Evolutionary conservation across 768 basidiomycete genomes (phyloP), one percentile per base, ranked within the genome.

Genomic region (Pleurotus sapidus): DNA sequence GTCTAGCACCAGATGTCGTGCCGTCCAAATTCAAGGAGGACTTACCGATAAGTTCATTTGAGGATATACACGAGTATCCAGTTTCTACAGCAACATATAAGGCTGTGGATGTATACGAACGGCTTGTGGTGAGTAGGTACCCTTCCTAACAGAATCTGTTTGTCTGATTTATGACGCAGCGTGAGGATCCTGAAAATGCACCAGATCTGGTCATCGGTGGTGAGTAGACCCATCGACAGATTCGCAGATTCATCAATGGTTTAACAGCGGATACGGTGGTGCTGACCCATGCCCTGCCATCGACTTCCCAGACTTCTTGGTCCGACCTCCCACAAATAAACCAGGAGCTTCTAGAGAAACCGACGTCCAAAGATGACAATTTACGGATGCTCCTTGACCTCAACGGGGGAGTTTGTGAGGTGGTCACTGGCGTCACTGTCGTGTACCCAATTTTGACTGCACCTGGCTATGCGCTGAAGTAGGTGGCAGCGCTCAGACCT

Each of bases 311-410:
- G 53, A 70, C 70, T 1, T 79, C 84, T 7, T 84, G 82, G 50
- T 80, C 83, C 9, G 74, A 85, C 11, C 70, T 82, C 7, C 80
- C 82, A 1, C 68, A 75, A 23, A 69, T 70, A 4, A 68, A 66
- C 1, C 93, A 93, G 56, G 90, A 93, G 50, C 76, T 98, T 5
- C 75, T 98, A 1, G 97, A 99, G 72, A 99, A 98, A 67, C 97
- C 97, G 0, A 46, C 59, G 0, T 82, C 82, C 7, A 89, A 91
- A 64, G 84, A 75, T 25, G 95, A 98, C 59, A 89, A 98, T 69
- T 66, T 91, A 47, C 82, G 91, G 20, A 96, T 94, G 91, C 77
- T 99, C 55, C 73, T 89, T 47, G 90, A 94, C 58, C 76, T 97
- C 60, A 94, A 95, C 50, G 96, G 94, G 5, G 78, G 81, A 49